These are phyloP conservation scores for Boletus edulis DNA, from an alignment of 768 basidiomycete genomes.

Conservation along the genomic window DNA sequence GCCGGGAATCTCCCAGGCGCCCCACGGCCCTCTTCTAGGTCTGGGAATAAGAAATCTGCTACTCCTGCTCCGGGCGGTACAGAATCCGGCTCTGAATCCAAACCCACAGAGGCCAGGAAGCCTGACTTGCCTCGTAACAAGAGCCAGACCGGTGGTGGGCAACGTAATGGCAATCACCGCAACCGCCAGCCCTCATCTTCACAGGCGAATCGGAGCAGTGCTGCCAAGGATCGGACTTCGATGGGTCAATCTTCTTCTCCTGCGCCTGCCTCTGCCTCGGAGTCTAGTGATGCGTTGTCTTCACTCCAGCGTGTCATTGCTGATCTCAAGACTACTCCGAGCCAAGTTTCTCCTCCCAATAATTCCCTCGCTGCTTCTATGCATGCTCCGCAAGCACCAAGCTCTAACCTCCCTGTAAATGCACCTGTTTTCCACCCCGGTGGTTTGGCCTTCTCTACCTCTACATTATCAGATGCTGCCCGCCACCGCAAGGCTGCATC, in stretches of 20 bases:
- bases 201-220: slow-evolving; percentile 53
- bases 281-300: slow-evolving; percentile 77
- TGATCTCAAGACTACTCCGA: slow-evolving; percentile 82
- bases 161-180: slow-evolving; percentile 49
- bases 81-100: slow-evolving; percentile 76
- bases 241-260: slow-evolving; percentile 40
- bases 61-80: slow-evolving; percentile 36
- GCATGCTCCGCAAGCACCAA: slow-evolving; percentile 42
- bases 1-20: slow-evolving; percentile 42
- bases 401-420: slow-evolving; percentile 58
- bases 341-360: slow-evolving; percentile 39
- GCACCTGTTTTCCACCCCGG: slow-evolving; percentile 78
- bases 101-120: slow-evolving; percentile 53
- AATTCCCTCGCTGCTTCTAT: slow-evolving; percentile 43
- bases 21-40: slow-evolving; percentile 60
- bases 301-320: slow-evolving; percentile 93
- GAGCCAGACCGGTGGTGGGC: slow-evolving; percentile 45
- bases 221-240: slow-evolving; percentile 46
- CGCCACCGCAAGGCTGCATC: slow-evolving; percentile 85
- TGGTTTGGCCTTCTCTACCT: slow-evolving; percentile 51
- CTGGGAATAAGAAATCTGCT: slow-evolving; percentile 59
- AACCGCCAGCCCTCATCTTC: slow-evolving; percentile 59
- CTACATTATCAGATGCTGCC: slow-evolving; percentile 43
- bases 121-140: slow-evolving; percentile 51
- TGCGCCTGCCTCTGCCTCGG: slow-evolving; percentile 49